Percentiles rank a stretch among this genome's conserved stretches.
These are phyloP conservation scores for Alternaria sp. DNA, from an alignment of 2,329 filamentous ascomycete species.

Conservation along the genomic window DNA sequence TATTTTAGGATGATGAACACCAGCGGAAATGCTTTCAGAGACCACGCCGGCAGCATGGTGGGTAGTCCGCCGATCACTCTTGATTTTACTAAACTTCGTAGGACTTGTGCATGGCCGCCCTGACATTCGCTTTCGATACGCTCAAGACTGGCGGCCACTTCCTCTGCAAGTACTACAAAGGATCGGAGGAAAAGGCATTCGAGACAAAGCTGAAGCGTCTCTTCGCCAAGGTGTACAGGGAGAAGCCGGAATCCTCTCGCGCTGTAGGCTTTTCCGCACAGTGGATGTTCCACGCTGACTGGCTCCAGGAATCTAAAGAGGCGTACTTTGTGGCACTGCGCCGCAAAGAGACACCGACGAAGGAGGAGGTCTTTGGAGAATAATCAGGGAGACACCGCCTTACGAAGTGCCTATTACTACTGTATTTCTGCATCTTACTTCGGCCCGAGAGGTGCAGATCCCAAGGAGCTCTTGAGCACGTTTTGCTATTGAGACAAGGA, in stretches of 20 bases:
- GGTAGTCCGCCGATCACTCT: constrained; percentile 35
- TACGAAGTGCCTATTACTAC: neutral
- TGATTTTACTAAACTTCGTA: constrained; percentile 48
- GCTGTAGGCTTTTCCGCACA: constrained; percentile 61
- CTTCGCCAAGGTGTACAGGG: constrained; percentile 80
- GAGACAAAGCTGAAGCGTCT: constrained; percentile 76
- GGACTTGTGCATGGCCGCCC: constrained; percentile 88
- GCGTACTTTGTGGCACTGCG: constrained; percentile 82
- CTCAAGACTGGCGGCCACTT: constrained; percentile 85
- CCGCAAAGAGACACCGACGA: constrained; percentile 63
- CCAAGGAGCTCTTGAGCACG: neutral
- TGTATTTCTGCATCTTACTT: neutral
- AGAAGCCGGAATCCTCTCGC: constrained; percentile 91
- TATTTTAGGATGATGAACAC: constrained; percentile 99
- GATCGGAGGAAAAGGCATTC: constrained; percentile 79
- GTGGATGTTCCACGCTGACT: constrained; percentile 8
- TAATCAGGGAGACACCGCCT: constrained; percentile 9
- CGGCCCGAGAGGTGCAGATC: constrained; percentile 5
- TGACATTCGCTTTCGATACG: constrained; percentile 85
- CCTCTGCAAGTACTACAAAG: constrained; percentile 97
- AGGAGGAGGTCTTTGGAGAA: constrained; percentile 54
- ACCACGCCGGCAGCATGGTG: constrained; percentile 96
- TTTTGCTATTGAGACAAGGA: neutral
- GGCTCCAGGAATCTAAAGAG: constrained; percentile 76
- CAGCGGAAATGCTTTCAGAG: constrained; percentile 82